Percentiles rank a stretch among this genome's conserved stretches.
Evolutionary conservation across 148 eudicot genomes (phyloP).

Genomic region (Suaeda aralocaspica): DNA sequence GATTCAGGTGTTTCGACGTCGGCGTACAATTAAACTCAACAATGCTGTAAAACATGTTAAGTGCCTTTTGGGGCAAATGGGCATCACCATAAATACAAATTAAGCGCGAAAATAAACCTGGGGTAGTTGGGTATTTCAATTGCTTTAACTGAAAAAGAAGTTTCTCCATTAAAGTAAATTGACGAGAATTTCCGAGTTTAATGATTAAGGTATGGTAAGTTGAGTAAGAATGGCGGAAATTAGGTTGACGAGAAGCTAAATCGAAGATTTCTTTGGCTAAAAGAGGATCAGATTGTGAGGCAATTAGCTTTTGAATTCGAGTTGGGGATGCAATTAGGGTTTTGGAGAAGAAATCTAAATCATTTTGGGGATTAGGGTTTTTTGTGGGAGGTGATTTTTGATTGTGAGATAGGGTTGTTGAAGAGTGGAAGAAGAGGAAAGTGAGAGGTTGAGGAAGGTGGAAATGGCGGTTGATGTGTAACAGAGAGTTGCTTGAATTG

Average conservation of each 20-base stretch:
- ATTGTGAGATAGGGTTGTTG: not conserved
- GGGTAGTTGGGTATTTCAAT: constrained; percentile 38
- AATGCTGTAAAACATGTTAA: constrained; percentile 53
- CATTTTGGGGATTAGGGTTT: constrained; percentile 21
- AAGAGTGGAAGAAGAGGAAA: constrained; percentile 21
- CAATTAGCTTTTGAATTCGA: constrained; percentile 58
- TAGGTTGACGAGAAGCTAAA: constrained; percentile 65
- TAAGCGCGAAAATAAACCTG: constrained; percentile 58
- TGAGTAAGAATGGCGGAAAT: constrained; percentile 58
- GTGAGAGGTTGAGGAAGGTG: not conserved
- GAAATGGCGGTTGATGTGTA: not conserved
- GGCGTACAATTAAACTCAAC: constrained; percentile 53
- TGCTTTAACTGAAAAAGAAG: constrained; percentile 40
- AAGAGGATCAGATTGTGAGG: constrained; percentile 73
- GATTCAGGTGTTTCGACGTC: constrained; percentile 57
- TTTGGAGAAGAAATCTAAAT: constrained; percentile 20
- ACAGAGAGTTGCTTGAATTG: constrained; percentile 9
- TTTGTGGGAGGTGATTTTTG: not conserved
- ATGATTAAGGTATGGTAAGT: constrained; percentile 55
- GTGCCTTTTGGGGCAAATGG: constrained; percentile 63
- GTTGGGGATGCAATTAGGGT: constrained; percentile 49
- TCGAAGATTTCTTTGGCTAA: constrained; percentile 85
- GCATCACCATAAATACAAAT: constrained; percentile 74
- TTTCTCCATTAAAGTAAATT: constrained; percentile 60
- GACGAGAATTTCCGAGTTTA: constrained; percentile 60